Evolutionary conservation across 1,284 basidiomycete genomes (phyloP), one percentile per base, ranked within the genome.

Genomic region (Boletus calvinii): DNA sequence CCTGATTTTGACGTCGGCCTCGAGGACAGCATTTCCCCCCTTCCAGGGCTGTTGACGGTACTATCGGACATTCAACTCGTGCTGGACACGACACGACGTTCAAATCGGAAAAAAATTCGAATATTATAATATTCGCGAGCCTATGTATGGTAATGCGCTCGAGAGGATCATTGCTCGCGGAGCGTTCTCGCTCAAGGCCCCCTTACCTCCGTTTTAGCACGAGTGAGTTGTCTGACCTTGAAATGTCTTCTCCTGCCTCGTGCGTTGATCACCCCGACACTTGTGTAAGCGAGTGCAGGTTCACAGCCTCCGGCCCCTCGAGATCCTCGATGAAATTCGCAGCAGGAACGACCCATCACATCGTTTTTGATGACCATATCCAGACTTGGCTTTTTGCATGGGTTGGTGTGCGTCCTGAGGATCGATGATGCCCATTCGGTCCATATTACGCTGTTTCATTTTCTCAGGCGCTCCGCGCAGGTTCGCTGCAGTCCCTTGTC

Each of bases 391-490:
- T 48, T 52, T 60, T 52, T 47, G 50, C 52, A 50, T 54, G 44
- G 26, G 24, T 41, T 32, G 29, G 34, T 44, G 42, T 46, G 37
- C 34, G 34, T 58, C 54, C 36, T 49, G 48, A 45, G 38, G 52
- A 40, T 39, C 31, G 20, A 44, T 40, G 39, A 41, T 54, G 9
- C 55, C 51, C 50, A 43, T 55, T 63, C 29, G 44, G 55, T 37
- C 24, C 29, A 52, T 54, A 54, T 55, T 61, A 44, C 24, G 35
- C 37, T 49, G 43, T 41, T 57, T 56, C 53, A 53, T 56, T 54
- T 66, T 52, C 53, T 50, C 60, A 61, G 47, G 56, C 34, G 7
- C 26, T 50, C 41, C 42, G 34, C 36, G 39, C 49, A 51, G 53
- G 48, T 35, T 52, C 42, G 42, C 39, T 35, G 30, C 39, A 46